Evolutionary conservation across 352 stramenopile genomes (phyloP).

Genomic region (Pythium phragmiticola): DNA sequence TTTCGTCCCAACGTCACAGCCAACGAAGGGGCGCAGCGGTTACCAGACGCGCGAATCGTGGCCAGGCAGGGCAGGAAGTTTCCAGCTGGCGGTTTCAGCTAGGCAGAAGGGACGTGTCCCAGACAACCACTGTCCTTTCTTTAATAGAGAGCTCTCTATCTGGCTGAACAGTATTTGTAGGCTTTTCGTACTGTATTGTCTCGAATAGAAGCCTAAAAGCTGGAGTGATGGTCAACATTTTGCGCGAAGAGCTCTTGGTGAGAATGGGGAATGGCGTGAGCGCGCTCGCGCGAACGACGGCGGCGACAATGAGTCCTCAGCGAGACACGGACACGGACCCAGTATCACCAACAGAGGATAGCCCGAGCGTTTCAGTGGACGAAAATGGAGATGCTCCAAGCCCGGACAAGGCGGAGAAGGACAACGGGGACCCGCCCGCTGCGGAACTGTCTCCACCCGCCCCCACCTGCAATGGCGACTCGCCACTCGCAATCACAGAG

Average conservation of each 20-base stretch:
- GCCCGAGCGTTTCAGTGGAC: neutral
- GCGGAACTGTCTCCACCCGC: neutral
- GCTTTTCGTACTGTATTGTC: neutral
- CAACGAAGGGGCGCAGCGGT: conserved; percentile 9
- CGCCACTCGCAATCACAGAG: conserved; percentile 13
- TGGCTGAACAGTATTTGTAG: neutral
- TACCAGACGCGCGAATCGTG: no score
- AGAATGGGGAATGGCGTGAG: neutral
- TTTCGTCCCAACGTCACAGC: conserved; percentile 7
- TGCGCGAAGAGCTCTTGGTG: neutral
- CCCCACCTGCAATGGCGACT: neutral
- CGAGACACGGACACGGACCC: neutral
- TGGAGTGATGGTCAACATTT: neutral
- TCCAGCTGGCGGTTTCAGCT: conserved; percentile 5
- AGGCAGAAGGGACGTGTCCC: conserved; percentile 6
- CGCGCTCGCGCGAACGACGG: neutral
- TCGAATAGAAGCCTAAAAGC: neutral
- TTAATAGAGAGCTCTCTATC: neutral
- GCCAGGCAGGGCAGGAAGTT: neutral
- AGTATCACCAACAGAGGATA: neutral
- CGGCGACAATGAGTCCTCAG: neutral
- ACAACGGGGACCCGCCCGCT: neutral
- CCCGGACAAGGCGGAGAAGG: neutral
- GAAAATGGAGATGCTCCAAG: neutral
- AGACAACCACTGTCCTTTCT: neutral